Base-by-base conservation (phyloP, 169 alveolate genomes). In the Cryptosporidium sp. region DNA sequence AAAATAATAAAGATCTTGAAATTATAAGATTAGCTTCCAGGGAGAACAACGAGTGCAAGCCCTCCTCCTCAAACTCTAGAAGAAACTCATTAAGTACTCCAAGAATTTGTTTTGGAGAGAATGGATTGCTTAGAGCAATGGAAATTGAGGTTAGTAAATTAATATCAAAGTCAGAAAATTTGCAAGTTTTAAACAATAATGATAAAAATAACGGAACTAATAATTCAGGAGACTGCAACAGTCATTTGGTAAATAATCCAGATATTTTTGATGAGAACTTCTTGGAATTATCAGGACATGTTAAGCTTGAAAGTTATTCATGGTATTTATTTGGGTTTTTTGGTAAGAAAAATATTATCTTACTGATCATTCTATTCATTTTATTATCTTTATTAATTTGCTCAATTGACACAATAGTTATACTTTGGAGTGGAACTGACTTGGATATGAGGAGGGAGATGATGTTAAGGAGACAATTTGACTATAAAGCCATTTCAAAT, bases 351-450 rank as follows among this genome's bases (percentile, higher is more conserved):
- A 80, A 62, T 35, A 45, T 80, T 50, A 43, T 65, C 14, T 37
- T 45, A 10, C 61, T 80, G 12, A 4, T 80, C 5, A 14, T 65
- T 29, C 18, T 80, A 31, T 62, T 80, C 29, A 29, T 80, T 29
- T 12, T 65, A 16, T 43, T 80, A 4, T 33, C 74, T 7, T n/a
- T 80, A 29, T 41, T 48, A 9, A 50, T 65, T 14, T 59, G 33
- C 31, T 41, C 50, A 3, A 59, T 80, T 45, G 75, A 80, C 41
- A 43, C 43, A 10, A 43, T 80, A 18, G 65, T 65, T 1, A 80
- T 80, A 12, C 62, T 80, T 61, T 80, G 89, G 89, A 80, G 89
- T 50, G 89, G 89, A 39, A 41, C 73, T 9, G 89, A 80, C 6
- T 35, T 73, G 7, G 86, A 73, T 41, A 73, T 73, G 86, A 73